Conservation (phyloP, 805 yeast genomes). For the Sugiyamaella qingdaonensis region DNA sequence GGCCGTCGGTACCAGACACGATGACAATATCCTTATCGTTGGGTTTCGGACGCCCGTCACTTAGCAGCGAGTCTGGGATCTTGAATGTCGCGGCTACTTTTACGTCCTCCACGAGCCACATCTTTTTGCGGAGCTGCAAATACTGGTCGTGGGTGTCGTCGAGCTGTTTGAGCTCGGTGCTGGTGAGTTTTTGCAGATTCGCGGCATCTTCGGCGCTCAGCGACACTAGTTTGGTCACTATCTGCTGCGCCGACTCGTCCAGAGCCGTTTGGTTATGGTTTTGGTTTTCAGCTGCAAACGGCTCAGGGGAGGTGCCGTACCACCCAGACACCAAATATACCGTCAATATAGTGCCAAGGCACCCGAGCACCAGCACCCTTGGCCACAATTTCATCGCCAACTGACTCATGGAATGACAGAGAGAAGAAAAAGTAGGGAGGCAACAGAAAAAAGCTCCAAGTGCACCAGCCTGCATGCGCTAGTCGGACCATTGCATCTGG, state of each 20-base stretch:
- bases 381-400: too few relatives aligned
- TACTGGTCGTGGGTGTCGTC: neutral
- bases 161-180: neutral
- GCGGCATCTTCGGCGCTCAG: neutral
- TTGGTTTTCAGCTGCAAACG: too few relatives aligned
- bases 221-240: neutral
- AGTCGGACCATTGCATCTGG: too few relatives aligned
- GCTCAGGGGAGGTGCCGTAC: neutral
- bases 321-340: neutral
- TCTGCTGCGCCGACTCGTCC: neutral
- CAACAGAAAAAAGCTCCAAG: neutral
- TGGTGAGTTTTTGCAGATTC: neutral
- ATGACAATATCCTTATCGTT: slow-evolving; percentile 5
- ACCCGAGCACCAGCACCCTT: too few relatives aligned
- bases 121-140: neutral
- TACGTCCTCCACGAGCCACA: neutral
- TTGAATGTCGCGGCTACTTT: neutral
- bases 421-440: neutral
- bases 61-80: neutral
- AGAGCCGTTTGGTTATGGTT: neutral
- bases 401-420: too few relatives aligned
- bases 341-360: too few relatives aligned
- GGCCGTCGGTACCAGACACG: neutral
- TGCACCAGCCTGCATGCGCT: too few relatives aligned
- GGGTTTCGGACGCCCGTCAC: neutral